Evolutionary conservation across 129 eudicot species (phyloP), one percentile per base, ranked within the genome.

Genomic region (Dittrichia graveolens): DNA sequence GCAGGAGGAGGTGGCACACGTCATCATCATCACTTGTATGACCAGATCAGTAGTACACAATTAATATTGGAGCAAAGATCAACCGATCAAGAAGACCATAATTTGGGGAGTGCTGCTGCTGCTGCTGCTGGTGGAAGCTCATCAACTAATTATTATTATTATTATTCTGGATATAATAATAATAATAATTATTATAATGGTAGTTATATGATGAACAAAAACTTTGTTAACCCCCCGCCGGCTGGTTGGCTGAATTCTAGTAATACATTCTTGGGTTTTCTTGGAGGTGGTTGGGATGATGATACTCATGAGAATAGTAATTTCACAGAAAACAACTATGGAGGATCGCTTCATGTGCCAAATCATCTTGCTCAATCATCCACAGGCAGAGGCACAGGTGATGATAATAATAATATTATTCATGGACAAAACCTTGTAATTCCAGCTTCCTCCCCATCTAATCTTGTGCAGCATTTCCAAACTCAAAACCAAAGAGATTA

Each of bases 231-330:
- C 18, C 81, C 81, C 6, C 76, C 75, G 10, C 76, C 75, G 10
- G 67, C 75, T 41, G 83, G 80, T 63, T 80, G 81, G 67, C 59
- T 76, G 14, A 65, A 84, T 57, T 73, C 82, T 66, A 77, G 43
- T 72, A 77, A 65, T 35, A 39, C 78, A 11, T 70, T 79, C 19
- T 46, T 65, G 40, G 77, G 78, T 2, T 58, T 69, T 60, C 73
- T 64, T 75, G 89, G 83, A 65, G 82, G 79, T 59, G 82, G 79
- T 59, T 69, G 75, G 76, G 83, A 77, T 43, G 52, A 78, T 38
- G 69, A 68, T 37, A 24, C 1, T 24, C 31, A 24, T 24, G 31
- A 24, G 31, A 24, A 24, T 24, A 24, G 31, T 24, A 73, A 48
- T 13, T 67, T 75, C 31, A 69, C 74, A 19, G 82, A 68, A 50